phyloP scores from a whole-genome alignment of 2,329 filamentous ascomycete species.

The Colletotrichum liaoningense region DNA sequence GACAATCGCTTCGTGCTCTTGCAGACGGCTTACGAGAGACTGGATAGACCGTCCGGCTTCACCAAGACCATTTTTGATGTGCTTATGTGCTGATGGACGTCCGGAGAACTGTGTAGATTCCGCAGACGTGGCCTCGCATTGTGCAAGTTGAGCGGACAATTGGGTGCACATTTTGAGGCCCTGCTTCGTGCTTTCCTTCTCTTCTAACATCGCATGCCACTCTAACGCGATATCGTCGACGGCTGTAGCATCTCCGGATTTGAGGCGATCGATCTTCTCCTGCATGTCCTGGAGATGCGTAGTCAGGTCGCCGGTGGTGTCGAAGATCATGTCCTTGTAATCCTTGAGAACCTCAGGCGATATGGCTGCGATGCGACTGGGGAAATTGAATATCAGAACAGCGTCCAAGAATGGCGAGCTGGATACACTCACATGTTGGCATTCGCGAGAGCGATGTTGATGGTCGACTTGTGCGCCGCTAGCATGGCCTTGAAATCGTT shows the following conservation, averaged over 20 bases:
- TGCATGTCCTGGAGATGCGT: conserved; percentile 24
- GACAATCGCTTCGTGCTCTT: conserved; percentile 35
- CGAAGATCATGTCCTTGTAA: conserved; percentile 37
- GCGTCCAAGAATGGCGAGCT: neutral
- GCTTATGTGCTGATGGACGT: conserved; percentile 39
- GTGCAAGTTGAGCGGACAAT: conserved; percentile 37
- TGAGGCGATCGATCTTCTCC: conserved; percentile 13
- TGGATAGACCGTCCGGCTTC: conserved; percentile 36
- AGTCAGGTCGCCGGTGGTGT: conserved; percentile 29
- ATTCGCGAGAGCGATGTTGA: conserved; percentile 42
- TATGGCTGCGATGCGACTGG: conserved; percentile 18
- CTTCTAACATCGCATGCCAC: conserved; percentile 17
- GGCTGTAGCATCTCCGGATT: neutral
- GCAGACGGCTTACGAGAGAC: conserved; percentile 34
- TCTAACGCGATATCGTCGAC: conserved; percentile 25
- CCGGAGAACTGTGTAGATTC: conserved; percentile 33
- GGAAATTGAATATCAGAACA: neutral
- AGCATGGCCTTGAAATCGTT: conserved; percentile 38
- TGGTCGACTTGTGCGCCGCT: conserved; percentile 41
- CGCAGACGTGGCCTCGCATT: conserved; percentile 29
- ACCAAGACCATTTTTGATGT: conserved; percentile 34
- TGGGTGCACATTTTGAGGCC: conserved; percentile 39
- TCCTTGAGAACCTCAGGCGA: conserved; percentile 34
- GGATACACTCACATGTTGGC: conserved; percentile 39
- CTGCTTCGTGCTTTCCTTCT: conserved; percentile 40